Evolutionary conservation across 768 basidiomycete species (phyloP).

Genomic region (Russula brevipes): DNA sequence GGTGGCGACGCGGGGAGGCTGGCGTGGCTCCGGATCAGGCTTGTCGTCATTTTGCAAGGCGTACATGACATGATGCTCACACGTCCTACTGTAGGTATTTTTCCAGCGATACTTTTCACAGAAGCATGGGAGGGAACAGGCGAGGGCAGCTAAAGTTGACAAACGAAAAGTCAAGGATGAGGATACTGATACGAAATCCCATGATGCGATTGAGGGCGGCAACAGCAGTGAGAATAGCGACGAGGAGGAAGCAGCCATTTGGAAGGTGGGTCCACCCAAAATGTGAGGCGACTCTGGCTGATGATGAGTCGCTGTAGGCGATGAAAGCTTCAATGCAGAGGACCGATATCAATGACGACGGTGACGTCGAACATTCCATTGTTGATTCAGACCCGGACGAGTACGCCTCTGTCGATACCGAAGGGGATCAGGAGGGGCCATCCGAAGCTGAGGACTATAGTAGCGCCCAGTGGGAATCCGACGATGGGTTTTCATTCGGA

Average conservation of each 20-base stretch:
- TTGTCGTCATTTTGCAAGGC: slow-evolving; percentile 24
- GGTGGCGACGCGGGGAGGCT: slow-evolving; percentile 60
- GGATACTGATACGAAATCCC: slow-evolving; percentile 35
- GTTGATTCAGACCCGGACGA: slow-evolving; percentile 33
- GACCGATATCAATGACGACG: slow-evolving; percentile 29
- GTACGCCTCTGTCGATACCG: slow-evolving; percentile 32
- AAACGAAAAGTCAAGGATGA: slow-evolving; percentile 40
- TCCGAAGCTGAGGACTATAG: slow-evolving; percentile 27
- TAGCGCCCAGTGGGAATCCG: slow-evolving; percentile 19
- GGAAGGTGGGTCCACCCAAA: slow-evolving; percentile 62
- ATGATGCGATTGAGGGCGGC: slow-evolving; percentile 31
- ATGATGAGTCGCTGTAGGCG: slow-evolving; percentile 44
- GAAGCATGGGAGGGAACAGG: slow-evolving; percentile 55
- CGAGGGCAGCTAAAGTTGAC: slow-evolving; percentile 44
- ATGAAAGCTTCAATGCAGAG: slow-evolving; percentile 86
- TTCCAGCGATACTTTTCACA: slow-evolving; percentile 85
- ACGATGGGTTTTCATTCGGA: slow-evolving; percentile 46
- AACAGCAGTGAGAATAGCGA: slow-evolving; percentile 44
- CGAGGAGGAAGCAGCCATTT: slow-evolving; percentile 66
- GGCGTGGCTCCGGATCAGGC: slow-evolving; percentile 89
- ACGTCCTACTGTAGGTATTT: slow-evolving; percentile 52
- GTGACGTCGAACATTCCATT: slow-evolving; percentile 15
- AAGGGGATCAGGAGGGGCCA: slow-evolving; percentile 29
- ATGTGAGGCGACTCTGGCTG: background rate
- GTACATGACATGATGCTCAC: slow-evolving; percentile 3